Evolutionary conservation across 345 rosid species (phyloP).

Genomic region (Corchorus capsularis): DNA sequence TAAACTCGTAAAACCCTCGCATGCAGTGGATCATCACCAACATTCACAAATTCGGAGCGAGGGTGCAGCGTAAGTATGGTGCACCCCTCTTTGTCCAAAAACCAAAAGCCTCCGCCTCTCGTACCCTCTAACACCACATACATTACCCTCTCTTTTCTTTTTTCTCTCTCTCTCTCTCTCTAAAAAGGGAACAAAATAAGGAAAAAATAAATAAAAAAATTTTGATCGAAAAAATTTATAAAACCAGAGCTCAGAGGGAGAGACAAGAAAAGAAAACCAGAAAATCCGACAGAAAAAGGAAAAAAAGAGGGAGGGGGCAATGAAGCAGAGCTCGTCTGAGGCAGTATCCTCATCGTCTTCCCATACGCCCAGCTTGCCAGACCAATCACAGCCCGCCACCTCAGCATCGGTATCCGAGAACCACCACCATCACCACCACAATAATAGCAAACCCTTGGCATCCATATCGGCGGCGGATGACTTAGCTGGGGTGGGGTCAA

Average conservation of each 20-base stretch:
- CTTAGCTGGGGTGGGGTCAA: slow-evolving; percentile 48
- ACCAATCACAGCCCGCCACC: slow-evolving; percentile 52
- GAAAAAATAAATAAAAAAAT: background rate
- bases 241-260: slow-evolving; percentile 16
- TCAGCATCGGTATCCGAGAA: slow-evolving; percentile 39
- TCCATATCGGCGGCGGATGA: slow-evolving; percentile 61
- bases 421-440: background rate
- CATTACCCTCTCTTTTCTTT: slow-evolving; percentile 22
- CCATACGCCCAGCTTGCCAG: slow-evolving; percentile 32
- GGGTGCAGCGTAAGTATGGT: slow-evolving; percentile 36
- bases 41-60: background rate
- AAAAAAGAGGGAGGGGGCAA: slow-evolving; percentile 27
- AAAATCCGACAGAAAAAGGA: background rate
- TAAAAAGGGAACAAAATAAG: background rate
- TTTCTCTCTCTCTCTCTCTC: slow-evolving; percentile 18
- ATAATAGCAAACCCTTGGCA: slow-evolving; percentile 34
- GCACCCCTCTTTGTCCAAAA: slow-evolving; percentile 36
- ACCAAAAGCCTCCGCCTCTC: slow-evolving; percentile 18
- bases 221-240: slow-evolving; percentile 4
- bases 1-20: background rate
- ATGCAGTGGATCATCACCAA: slow-evolving; percentile 9
- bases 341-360: slow-evolving; percentile 65
- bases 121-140: slow-evolving; percentile 29
- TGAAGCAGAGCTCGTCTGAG: slow-evolving; percentile 66
- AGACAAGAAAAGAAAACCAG: slow-evolving; percentile 17